Conservation (phyloP, 129 eudicot species). For the Helianthus tuberosus region DNA sequence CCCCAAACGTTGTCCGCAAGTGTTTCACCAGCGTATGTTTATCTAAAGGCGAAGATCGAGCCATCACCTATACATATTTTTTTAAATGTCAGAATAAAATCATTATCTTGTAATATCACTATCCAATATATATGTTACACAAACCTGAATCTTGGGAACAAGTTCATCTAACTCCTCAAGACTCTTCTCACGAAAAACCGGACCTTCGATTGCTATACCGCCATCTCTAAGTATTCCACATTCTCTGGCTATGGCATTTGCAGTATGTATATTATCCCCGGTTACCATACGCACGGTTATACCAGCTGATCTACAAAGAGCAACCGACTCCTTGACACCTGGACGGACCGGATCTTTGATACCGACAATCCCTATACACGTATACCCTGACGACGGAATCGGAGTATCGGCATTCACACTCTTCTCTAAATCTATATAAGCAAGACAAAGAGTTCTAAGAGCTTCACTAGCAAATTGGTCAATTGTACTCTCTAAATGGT, state of each 20-base stretch:
- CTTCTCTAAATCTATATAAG: slow-evolving; percentile 66
- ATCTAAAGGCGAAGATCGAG: slow-evolving; percentile 96
- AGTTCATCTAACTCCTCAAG: slow-evolving; percentile 66
- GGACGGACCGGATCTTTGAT: slow-evolving; percentile 98
- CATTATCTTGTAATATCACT: neutral
- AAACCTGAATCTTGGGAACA: slow-evolving; percentile 89
- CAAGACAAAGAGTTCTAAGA: slow-evolving; percentile 86
- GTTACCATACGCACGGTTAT: slow-evolving; percentile 93
- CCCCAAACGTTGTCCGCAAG: slow-evolving; percentile 84
- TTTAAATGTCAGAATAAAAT: neutral
- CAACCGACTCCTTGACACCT: slow-evolving; percentile 91
- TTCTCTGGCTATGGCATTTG: slow-evolving; percentile 95
- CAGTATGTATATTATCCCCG: slow-evolving; percentile 94
- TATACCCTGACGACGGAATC: slow-evolving; percentile 71
- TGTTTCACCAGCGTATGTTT: slow-evolving; percentile 96
- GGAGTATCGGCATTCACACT: slow-evolving; percentile 50
- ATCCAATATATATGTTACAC: neutral
- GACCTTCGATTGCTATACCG: slow-evolving; percentile 98
- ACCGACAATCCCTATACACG: slow-evolving; percentile 87
- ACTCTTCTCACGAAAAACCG: slow-evolving; percentile 82
- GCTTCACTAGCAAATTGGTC: slow-evolving; percentile 89
- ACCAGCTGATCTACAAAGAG: slow-evolving; percentile 93
- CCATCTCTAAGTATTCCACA: slow-evolving; percentile 96
- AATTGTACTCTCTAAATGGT: slow-evolving; percentile 61
- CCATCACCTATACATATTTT: slow-evolving; percentile 72